These are phyloP conservation scores for Cymbomonas tetramitiformis DNA, from an alignment of 139 green algal genomes.

Conservation along the genomic window DNA sequence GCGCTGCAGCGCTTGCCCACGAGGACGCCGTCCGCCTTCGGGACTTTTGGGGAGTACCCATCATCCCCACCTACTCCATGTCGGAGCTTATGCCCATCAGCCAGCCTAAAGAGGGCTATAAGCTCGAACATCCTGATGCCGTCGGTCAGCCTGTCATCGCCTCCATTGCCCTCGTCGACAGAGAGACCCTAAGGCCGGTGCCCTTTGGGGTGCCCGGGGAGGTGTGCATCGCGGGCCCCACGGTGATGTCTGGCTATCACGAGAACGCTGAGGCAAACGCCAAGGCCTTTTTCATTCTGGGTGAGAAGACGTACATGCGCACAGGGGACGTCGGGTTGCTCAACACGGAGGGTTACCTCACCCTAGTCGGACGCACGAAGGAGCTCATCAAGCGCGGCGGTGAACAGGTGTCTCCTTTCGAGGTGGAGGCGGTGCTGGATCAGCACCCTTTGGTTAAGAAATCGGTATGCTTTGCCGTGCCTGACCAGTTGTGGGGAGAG, in stretches of 20 bases:
- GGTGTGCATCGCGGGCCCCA: slow-evolving; percentile 58
- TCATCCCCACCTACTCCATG: slow-evolving; percentile 81
- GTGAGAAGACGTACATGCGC: slow-evolving; percentile 41
- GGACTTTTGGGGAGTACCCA: slow-evolving; percentile 43
- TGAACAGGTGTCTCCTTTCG: slow-evolving; percentile 38
- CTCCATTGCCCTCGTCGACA: slow-evolving; percentile 29
- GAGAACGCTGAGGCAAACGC: slow-evolving; percentile 60
- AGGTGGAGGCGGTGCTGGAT: slow-evolving; percentile 61
- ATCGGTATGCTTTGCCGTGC: slow-evolving; percentile 61
- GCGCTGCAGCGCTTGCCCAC: slow-evolving; percentile 46
- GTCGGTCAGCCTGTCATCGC: slow-evolving; percentile 25
- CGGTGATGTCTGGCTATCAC: slow-evolving; percentile 65
- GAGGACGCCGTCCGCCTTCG: slow-evolving; percentile 57
- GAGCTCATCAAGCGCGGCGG: slow-evolving; percentile 60
- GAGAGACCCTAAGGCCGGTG: background rate
- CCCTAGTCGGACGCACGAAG: slow-evolving; percentile 71
- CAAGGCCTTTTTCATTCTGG: slow-evolving; percentile 35
- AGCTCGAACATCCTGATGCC: slow-evolving; percentile 21
- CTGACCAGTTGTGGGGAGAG: slow-evolving; percentile 73
- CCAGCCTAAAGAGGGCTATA: slow-evolving; percentile 60
- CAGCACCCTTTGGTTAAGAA: slow-evolving; percentile 53
- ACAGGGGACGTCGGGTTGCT: slow-evolving; percentile 58
- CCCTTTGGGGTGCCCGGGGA: slow-evolving; percentile 40
- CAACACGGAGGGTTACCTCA: slow-evolving; percentile 60
- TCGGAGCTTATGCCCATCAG: slow-evolving; percentile 71